Percentiles rank a stretch among this genome's conserved stretches.
These are phyloP conservation scores for Mariannaea elegans DNA, from an alignment of 2,329 filamentous ascomycete species.

Conservation along the genomic window DNA sequence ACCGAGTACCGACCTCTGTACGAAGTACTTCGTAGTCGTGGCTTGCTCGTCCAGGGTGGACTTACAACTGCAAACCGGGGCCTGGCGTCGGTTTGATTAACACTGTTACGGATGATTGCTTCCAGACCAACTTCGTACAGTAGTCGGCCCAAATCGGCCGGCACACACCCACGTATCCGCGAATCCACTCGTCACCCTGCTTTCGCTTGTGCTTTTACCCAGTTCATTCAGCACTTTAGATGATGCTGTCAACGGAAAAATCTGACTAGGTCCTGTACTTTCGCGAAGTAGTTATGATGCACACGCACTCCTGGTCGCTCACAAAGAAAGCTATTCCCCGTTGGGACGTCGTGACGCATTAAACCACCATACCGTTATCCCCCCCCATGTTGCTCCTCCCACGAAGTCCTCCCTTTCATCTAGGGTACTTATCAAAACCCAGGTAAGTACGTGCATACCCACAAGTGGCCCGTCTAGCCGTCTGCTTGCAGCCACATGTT, in stretches of 20 bases:
- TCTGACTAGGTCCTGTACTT: background rate
- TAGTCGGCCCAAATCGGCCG: constrained; percentile 30
- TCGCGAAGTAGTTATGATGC: constrained; percentile 2
- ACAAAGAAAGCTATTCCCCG: background rate
- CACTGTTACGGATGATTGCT: constrained; percentile 29
- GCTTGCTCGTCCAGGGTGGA: background rate
- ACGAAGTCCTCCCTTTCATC: background rate
- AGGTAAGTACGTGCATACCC: constrained; percentile 5
- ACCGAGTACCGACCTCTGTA: background rate
- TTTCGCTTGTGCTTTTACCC: background rate
- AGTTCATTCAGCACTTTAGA: background rate
- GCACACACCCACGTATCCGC: constrained; percentile 29
- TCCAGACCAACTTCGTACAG: constrained; percentile 19
- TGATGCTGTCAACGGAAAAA: background rate
- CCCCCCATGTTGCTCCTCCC: background rate
- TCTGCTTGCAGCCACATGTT: constrained; percentile 23
- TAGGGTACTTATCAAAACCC: background rate
- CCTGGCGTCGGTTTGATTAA: constrained; percentile 42
- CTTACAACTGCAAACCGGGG: background rate
- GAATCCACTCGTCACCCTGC: constrained; percentile 1
- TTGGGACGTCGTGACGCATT: constrained; percentile 1
- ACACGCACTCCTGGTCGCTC: background rate
- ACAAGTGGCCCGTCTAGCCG: constrained; percentile 26
- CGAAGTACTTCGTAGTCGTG: too few species aligned
- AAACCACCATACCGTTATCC: background rate